Conservation (phyloP, 805 yeast species). For the Lipomyces japonicus region DNA sequence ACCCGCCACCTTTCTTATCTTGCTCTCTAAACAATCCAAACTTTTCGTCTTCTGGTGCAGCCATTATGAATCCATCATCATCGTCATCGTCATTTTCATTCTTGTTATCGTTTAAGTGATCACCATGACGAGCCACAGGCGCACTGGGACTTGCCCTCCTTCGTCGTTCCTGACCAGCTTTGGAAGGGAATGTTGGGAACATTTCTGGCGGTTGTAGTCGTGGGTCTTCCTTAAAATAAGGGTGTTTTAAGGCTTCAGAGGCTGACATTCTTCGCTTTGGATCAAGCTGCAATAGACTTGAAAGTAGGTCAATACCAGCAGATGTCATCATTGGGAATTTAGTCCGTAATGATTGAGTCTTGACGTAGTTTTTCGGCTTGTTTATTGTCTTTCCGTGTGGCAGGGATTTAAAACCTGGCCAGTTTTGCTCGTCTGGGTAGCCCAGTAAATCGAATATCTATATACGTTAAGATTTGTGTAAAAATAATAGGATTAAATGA, state of each 20-base stretch:
- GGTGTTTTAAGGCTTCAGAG: constrained; percentile 45
- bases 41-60: constrained; percentile 6
- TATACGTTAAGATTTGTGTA: constrained; percentile 24
- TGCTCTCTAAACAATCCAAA: constrained; percentile 14
- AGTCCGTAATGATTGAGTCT: constrained; percentile 6
- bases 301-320: constrained; percentile 38
- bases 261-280: constrained; percentile 47
- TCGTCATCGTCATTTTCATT: constrained; percentile 1
- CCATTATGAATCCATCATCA: constrained; percentile 1
- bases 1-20: constrained; percentile 18
- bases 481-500: background rate
- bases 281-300: constrained; percentile 43
- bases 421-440: constrained; percentile 37
- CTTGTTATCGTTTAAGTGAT: background rate
- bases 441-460: constrained; percentile 46
- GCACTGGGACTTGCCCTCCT: constrained; percentile 15
- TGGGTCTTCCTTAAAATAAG: constrained; percentile 45
- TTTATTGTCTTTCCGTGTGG: constrained; percentile 42
- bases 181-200: constrained; percentile 34
- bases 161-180: constrained; percentile 5
- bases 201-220: constrained; percentile 36
- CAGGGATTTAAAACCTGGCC: constrained; percentile 27
- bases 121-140: constrained; percentile 18
- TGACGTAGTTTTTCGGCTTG: constrained; percentile 13
- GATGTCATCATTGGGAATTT: constrained; percentile 25